Conservation (phyloP, 805 yeast genomes). For the Wickerhamomyces pijperi region DNA sequence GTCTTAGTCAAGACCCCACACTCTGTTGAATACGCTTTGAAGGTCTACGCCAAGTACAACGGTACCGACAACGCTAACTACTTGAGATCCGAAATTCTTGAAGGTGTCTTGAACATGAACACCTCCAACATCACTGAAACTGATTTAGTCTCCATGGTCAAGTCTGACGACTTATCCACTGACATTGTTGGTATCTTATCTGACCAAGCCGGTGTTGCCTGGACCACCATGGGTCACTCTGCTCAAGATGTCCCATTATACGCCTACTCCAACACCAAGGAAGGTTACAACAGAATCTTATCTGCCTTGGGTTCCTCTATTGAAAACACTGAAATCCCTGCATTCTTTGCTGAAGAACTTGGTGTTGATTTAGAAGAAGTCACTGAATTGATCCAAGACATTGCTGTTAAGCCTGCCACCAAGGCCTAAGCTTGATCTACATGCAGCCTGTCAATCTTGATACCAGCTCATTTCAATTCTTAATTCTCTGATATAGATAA, state of each 20-base stretch:
- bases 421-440: too few relatives aligned
- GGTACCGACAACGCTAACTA: slow-evolving; percentile 29
- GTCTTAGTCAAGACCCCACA: slow-evolving; percentile 52
- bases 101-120: slow-evolving; percentile 16
- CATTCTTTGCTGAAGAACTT: slow-evolving; percentile 48
- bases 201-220: slow-evolving; percentile 70
- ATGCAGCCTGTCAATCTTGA: too few relatives aligned
- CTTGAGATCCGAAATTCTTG: slow-evolving; percentile 41
- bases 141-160: slow-evolving; percentile 37
- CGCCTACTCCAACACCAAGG: slow-evolving; percentile 54
- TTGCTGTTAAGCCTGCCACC: background rate
- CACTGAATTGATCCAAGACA: slow-evolving; percentile 28
- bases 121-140: slow-evolving; percentile 21
- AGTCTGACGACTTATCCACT: slow-evolving; percentile 24
- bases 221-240: slow-evolving; percentile 94
- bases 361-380: slow-evolving; percentile 36
- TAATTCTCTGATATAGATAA: too few relatives aligned
- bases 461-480: too few relatives aligned
- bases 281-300: slow-evolving; percentile 28
- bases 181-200: slow-evolving; percentile 60
- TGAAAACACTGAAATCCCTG: slow-evolving; percentile 80
- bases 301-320: slow-evolving; percentile 65
- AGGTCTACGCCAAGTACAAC: slow-evolving; percentile 27
- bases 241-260: slow-evolving; percentile 91
- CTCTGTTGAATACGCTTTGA: slow-evolving; percentile 61